A percentile compares a stretch with the other conserved stretches of the same genome.
phyloP scores from a whole-genome alignment of 2,329 filamentous ascomycete genomes.

The Penicillium griseofulvum region DNA sequence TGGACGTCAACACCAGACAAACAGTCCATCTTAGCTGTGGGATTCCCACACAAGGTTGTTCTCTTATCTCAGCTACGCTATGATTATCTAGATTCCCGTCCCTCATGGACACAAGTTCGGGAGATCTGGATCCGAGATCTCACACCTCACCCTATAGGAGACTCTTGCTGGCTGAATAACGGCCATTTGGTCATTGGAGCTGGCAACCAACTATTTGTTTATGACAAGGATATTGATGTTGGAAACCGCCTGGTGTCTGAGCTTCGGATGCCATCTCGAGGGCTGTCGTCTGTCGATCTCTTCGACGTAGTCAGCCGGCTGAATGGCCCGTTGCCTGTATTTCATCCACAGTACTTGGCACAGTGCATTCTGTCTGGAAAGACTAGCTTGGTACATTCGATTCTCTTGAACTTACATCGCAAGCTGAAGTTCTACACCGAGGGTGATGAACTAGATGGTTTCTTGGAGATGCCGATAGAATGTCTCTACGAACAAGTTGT shows the following conservation, averaged over 20 bases:
- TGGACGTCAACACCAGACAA: slow-evolving; percentile 91
- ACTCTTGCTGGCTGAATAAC: slow-evolving; percentile 85
- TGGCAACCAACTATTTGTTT: slow-evolving; percentile 86
- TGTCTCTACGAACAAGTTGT: slow-evolving; percentile 51
- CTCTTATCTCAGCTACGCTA: slow-evolving; percentile 85
- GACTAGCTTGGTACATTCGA: slow-evolving; percentile 64
- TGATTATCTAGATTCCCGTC: slow-evolving; percentile 82
- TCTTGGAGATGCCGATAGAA: slow-evolving; percentile 60
- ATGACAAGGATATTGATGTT: slow-evolving; percentile 70
- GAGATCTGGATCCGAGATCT: slow-evolving; percentile 78
- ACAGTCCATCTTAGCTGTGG: slow-evolving; percentile 87
- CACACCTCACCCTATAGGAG: slow-evolving; percentile 86
- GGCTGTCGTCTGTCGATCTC: slow-evolving; percentile 61
- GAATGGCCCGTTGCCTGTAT: slow-evolving; percentile 83
- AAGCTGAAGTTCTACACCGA: slow-evolving; percentile 79
- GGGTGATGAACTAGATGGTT: slow-evolving; percentile 75
- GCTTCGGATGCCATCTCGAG: slow-evolving; percentile 50
- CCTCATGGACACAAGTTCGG: slow-evolving; percentile 83
- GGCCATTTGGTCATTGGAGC: slow-evolving; percentile 84
- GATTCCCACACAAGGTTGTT: slow-evolving; percentile 80
- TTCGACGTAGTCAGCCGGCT: slow-evolving; percentile 79
- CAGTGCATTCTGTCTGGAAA: slow-evolving; percentile 85
- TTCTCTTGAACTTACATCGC: slow-evolving; percentile 70
- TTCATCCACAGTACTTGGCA: slow-evolving; percentile 86
- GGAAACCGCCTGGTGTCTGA: slow-evolving; percentile 59